Percentiles rank a stretch among this genome's conserved stretches.
These are phyloP conservation scores for Mycena leptocephala DNA, from an alignment of 768 basidiomycete genomes.

Conservation along the genomic window DNA sequence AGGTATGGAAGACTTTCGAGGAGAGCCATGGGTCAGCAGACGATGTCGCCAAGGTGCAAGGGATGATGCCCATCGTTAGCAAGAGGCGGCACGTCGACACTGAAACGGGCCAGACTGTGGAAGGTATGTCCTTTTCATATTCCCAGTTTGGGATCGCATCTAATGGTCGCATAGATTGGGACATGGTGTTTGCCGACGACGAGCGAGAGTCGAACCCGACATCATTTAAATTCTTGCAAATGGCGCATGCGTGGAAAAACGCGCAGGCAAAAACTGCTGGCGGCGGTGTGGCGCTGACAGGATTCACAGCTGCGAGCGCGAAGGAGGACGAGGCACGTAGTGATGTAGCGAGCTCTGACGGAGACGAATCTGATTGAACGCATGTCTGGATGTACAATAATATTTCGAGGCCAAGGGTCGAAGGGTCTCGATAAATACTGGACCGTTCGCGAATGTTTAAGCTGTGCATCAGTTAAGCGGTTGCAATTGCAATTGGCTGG, in stretches of 20 bases:
- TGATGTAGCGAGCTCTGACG: slow-evolving; percentile 73
- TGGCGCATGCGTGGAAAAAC: slow-evolving; percentile 93
- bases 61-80: slow-evolving; percentile 94
- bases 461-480: not conserved
- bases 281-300: slow-evolving; percentile 56
- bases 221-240: slow-evolving; percentile 95
- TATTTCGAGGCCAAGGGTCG: too few species aligned
- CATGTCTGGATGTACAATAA: not conserved
- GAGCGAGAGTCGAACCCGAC: slow-evolving; percentile 94
- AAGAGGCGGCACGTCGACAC: slow-evolving; percentile 88
- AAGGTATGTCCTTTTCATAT: slow-evolving; percentile 67
- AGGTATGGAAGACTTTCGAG: slow-evolving; percentile 97
- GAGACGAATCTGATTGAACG: slow-evolving; percentile 48
- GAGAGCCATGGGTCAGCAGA: slow-evolving; percentile 81
- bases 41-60: slow-evolving; percentile 87
- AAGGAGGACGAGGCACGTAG: slow-evolving; percentile 55
- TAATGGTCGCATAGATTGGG: slow-evolving; percentile 79
- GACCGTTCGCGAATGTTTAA: not conserved
- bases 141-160: not conserved
- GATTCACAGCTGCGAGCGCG: slow-evolving; percentile 61
- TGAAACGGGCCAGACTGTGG: slow-evolving; percentile 89
- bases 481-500: not conserved
- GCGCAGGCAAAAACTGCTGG: slow-evolving; percentile 60
- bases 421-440: too few species aligned
- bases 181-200: slow-evolving; percentile 96